Base-by-base conservation (phyloP, 495 filamentous ascomycete genomes). In the Talaromyces adpressus region DNA sequence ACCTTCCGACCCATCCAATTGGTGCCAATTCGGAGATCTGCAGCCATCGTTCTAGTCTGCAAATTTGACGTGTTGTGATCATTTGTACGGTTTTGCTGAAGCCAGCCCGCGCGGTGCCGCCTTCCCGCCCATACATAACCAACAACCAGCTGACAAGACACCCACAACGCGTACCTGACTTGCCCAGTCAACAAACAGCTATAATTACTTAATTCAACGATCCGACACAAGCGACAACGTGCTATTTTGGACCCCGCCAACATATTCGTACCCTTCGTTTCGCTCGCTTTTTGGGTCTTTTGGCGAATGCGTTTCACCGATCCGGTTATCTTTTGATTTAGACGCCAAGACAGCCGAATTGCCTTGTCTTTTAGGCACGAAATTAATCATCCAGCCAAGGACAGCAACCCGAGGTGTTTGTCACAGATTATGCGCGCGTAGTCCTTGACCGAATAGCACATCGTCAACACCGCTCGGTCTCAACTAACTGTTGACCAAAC, bases 81-180 rank as follows among this genome's bases (percentile, higher is more conserved):
- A 23, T 56, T 56, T 56, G 23, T 29, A 56, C 52, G 52, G 52
- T 56, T 56, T 29, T 6, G 18, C 45, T 49, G 51, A 11, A 54
- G 4, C 30, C 27, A 36, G 18, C n/a, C 49, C 49, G 49, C 49
- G 49, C 49, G 18, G 30, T 36, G 27, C 27, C 56, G 30, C 27
- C 30, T 58, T 58, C 27, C 56, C 56, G 56, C 56, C 20, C 20
- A 36, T 25, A 20, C 53, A 57, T 25, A 57, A 23, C 16, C 56
- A 58, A 29, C 52, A 51, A n/a, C 16, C 47, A n/a, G 5, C 29
- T 16, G 30, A 22, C 18, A 34, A 11, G 29, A 11, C 29, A 22
- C 2, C 51, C 49, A 39, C 53, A 18, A 49, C 62, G 32, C 62
- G 62, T 58, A 58, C 56, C 49, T 30, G 57, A 52, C 54, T 52